Percentiles rank a stretch among this genome's conserved stretches.
Conservation (phyloP, 23 red algal genomes). For the Cyanidioschyzon merolae region DNA sequence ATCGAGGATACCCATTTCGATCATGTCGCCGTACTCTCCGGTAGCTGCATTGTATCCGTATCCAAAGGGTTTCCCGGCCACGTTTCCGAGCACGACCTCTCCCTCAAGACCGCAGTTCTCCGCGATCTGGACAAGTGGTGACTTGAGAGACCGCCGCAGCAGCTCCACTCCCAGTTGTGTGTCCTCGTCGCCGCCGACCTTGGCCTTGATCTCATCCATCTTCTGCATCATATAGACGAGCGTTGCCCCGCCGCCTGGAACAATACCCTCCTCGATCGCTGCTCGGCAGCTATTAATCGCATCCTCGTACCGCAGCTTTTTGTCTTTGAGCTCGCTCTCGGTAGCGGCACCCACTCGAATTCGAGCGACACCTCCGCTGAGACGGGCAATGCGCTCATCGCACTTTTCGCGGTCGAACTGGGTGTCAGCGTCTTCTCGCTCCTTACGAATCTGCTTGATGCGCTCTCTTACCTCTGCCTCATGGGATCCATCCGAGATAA, state of each 20-base stretch:
- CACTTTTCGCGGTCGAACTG: constrained; percentile 82
- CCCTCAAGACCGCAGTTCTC: constrained; percentile 73
- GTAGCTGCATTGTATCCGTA: constrained; percentile 77
- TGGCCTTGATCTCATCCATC: constrained; percentile 29
- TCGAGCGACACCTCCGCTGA: constrained; percentile 86
- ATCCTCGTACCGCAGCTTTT: constrained; percentile 97
- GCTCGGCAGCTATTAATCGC: constrained; percentile 79
- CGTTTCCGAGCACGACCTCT: constrained; percentile 75
- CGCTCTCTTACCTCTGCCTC: constrained; percentile 64
- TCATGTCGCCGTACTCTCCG: constrained; percentile 56
- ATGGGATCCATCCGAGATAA: constrained; percentile 71
- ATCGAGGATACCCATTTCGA: constrained; percentile 77
- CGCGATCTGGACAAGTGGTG: constrained; percentile 88
- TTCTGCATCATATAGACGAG: constrained; percentile 48
- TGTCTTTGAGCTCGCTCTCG: constrained; percentile 97
- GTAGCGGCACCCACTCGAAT: constrained; percentile 97
- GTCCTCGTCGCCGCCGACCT: constrained; percentile 45
- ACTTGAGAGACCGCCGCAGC: constrained; percentile 51
- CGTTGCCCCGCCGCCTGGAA: constrained; percentile 73
- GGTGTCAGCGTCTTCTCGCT: constrained; percentile 60
- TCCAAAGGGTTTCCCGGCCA: background rate
- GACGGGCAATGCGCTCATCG: constrained; percentile 83
- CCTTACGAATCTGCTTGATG: constrained; percentile 58
- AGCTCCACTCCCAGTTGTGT: constrained; percentile 58
- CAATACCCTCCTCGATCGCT: constrained; percentile 90